phyloP scores from a whole-genome alignment of 1,284 basidiomycete species.

The Leccinum fallax region DNA sequence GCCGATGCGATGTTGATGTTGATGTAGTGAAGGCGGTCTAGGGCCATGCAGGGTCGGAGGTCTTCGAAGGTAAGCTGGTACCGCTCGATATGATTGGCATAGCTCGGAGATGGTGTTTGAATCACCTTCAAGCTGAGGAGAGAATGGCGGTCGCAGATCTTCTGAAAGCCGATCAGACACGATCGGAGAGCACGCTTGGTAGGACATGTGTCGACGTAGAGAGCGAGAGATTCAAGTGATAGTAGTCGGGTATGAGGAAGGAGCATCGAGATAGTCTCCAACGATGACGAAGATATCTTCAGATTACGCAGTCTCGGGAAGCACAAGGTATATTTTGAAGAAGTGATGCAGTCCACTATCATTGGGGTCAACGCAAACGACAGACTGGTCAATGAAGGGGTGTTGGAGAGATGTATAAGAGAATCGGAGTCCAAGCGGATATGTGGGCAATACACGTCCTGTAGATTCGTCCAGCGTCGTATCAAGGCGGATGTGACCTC shows the following conservation, averaged over 20 bases:
- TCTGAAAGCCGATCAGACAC: slow-evolving; percentile 10
- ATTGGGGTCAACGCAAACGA: slow-evolving; percentile 12
- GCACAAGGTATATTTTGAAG: slow-evolving; percentile 1
- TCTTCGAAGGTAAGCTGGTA: slow-evolving; percentile 19
- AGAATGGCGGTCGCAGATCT: slow-evolving; percentile 9
- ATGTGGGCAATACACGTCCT: slow-evolving; percentile 17
- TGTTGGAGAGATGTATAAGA: slow-evolving; percentile 19
- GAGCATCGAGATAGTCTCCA: slow-evolving; percentile 10
- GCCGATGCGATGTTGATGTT: slow-evolving; percentile 16
- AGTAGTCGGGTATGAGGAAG: slow-evolving; percentile 14
- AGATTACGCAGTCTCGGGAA: slow-evolving; percentile 20
- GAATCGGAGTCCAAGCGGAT: slow-evolving; percentile 16
- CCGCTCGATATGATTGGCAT: slow-evolving; percentile 1
- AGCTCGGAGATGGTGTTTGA: slow-evolving; percentile 14
- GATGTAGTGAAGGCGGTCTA: slow-evolving; percentile 13
- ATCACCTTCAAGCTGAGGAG: slow-evolving; percentile 11
- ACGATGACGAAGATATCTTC: slow-evolving; percentile 12
- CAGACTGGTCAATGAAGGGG: slow-evolving; percentile 11
- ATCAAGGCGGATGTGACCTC: slow-evolving; percentile 15
- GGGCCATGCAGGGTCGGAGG: slow-evolving; percentile 18
- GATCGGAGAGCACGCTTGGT: slow-evolving; percentile 12
- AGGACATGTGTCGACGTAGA: slow-evolving; percentile 16
- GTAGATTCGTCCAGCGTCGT: slow-evolving; percentile 21
- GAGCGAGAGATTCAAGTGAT: slow-evolving; percentile 14
- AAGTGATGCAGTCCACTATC: slow-evolving; percentile 3